Evolutionary conservation across 805 yeast genomes (phyloP), one percentile per base, ranked within the genome.

Genomic region (Dipodascopsis tothii): DNA sequence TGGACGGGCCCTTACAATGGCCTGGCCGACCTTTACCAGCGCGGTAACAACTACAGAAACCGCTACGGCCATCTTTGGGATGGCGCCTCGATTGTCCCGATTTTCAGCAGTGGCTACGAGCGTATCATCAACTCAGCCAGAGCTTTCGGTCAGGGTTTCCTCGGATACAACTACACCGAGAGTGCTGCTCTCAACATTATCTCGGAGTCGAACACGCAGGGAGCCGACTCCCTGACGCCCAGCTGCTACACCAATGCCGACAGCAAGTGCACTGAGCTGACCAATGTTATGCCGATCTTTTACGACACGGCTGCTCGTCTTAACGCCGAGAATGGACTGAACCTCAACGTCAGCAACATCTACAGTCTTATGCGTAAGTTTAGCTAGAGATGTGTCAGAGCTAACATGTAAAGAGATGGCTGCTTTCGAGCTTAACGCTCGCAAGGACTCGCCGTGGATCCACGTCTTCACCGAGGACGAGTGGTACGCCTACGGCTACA

Each of bases 221-320:
- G 85, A 27, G 79, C 75, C 27, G 73, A 79, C 60, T 69, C 81
- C 3, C 64, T 80, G 59, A 74, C 83, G 4, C 77, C 83, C 16
- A 65, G 73, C 21, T 59, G 64, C 42, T 70, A 69, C 9, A 72
- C 77, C 55, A 57, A 57, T 22, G 69, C 59, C 44, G 18, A 45
- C 14, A 21, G 53, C 2, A 53, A 64, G 21, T 41, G 44, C 37
- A 39, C 30, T 18, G 28, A 36, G 21, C 22, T 14, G 22, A 38
- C 39, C 21, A 35, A 40, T 21, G 35, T 37, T 16, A 47, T 40
- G 34, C 60, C 62, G 16, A 45, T 47, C 38, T 53, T 59, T 40
- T 45, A 50, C 21, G 35, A 27, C 22, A 59, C 62, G 7, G 63
- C 62, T 16, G 45, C 48, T 35, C 58, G 62, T 5, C 49, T 64